Evolutionary conservation across 2,329 filamentous ascomycete genomes (phyloP).

Genomic region (Colletotrichum zoysiae): DNA sequence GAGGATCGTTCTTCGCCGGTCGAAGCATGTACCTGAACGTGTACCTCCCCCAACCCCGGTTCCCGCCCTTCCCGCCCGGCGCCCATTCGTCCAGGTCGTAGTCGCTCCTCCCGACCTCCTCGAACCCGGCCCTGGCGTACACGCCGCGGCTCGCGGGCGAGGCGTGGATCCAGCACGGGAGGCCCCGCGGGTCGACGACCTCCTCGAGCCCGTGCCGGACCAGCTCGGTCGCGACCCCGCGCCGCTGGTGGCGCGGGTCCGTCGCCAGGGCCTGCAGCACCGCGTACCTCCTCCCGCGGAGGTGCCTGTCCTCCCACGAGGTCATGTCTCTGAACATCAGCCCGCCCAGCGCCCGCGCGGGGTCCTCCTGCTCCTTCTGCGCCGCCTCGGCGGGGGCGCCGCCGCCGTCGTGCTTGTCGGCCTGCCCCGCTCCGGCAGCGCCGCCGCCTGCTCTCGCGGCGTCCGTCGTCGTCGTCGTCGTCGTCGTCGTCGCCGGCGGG

Average conservation of each 20-base stretch:
- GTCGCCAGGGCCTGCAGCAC: conserved; percentile 26
- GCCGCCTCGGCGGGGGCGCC: background rate
- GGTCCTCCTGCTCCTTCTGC: background rate
- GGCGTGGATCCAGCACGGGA: conserved; percentile 27
- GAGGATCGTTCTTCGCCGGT: background rate
- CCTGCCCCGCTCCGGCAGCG: background rate
- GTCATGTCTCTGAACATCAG: conserved; percentile 29
- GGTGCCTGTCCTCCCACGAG: background rate
- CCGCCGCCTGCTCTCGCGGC: no score
- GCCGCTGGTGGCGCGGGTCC: conserved; percentile 16
- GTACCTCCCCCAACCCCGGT: conserved; percentile 16
- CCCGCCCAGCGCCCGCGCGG: conserved; percentile 13
- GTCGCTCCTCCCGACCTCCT: conserved; percentile 23
- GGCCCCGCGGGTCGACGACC: background rate
- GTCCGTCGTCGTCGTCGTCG: no score
- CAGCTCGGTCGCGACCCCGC: conserved; percentile 12
- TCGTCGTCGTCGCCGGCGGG: no score
- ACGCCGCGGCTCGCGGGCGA: conserved; percentile 14
- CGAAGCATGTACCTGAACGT: conserved; percentile 28
- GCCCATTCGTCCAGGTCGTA: conserved; percentile 27
- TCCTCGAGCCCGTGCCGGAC: conserved; percentile 4
- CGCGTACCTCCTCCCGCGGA: conserved; percentile 8
- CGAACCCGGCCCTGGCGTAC: conserved; percentile 20
- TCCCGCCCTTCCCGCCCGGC: background rate
- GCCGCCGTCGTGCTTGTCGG: background rate